These are phyloP conservation scores for Neospora caninum DNA, from an alignment of 169 alveolate species.

Conservation along the genomic window DNA sequence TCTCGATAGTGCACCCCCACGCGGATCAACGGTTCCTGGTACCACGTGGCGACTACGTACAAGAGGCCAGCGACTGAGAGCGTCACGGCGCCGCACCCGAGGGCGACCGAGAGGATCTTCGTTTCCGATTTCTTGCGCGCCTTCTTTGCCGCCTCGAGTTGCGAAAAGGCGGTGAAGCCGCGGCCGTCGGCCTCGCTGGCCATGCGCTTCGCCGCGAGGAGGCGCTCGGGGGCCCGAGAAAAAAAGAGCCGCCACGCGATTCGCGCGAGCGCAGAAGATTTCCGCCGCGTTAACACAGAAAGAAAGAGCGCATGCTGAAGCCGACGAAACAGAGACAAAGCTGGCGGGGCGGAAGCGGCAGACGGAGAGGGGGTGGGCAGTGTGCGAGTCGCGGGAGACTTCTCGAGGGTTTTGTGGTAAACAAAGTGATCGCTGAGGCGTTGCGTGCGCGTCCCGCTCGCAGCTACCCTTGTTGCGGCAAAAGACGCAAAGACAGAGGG, in stretches of 20 bases:
- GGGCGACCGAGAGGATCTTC: neutral
- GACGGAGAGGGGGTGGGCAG: neutral
- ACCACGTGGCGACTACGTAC: constrained; percentile 4
- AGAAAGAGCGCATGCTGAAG: neutral
- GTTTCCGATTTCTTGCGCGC: neutral
- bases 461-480: neutral
- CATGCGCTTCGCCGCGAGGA: neutral
- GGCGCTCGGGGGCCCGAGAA: neutral
- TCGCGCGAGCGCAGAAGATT: neutral
- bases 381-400: neutral
- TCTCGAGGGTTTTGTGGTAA: neutral
- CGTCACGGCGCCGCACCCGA: neutral
- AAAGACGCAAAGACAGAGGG: neutral
- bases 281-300: neutral
- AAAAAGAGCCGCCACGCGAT: neutral
- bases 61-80: neutral
- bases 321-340: neutral
- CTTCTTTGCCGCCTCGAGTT: neutral
- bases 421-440: neutral
- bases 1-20: neutral
- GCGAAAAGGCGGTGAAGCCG: neutral
- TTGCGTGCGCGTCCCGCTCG: neutral
- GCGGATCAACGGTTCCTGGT: neutral
- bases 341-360: neutral
- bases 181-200: neutral